A percentile compares a stretch with the other conserved stretches of the same genome.
phyloP scores from a whole-genome alignment of 345 rosid species.

The Diplotaxis tenuifolia region DNA sequence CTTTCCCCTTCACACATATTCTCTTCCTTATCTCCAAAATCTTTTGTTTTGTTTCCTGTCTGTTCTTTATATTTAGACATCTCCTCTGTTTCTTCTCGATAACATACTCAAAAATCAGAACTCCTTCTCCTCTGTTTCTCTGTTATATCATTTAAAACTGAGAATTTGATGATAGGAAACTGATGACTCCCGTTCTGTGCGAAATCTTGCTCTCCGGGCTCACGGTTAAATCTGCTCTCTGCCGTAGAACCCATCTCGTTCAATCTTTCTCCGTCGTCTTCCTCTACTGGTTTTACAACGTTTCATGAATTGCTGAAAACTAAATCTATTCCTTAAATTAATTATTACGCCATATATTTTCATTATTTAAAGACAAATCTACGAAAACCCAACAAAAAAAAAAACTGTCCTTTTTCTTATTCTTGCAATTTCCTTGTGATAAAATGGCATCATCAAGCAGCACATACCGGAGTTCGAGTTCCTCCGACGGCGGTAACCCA shows the following conservation, averaged over 20 bases:
- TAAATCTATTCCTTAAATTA: not conserved
- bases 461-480: constrained; percentile 49
- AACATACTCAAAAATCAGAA: constrained; percentile 28
- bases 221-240: constrained; percentile 72
- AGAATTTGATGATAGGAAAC: constrained; percentile 55
- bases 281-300: constrained; percentile 95
- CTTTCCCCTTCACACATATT: constrained; percentile 40
- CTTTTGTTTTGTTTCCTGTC: not conserved
- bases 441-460: constrained; percentile 70
- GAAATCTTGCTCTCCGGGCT: constrained; percentile 84
- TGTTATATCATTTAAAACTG: not conserved
- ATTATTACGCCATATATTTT: not conserved
- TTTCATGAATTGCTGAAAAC: constrained; percentile 50
- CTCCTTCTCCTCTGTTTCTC: constrained; percentile 27
- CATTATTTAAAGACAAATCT: not conserved
- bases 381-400: not conserved
- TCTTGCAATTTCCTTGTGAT: not conserved
- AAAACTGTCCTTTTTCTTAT: constrained; percentile 1
- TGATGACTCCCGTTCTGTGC: constrained; percentile 88
- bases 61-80: not conserved
- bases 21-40: constrained; percentile 26
- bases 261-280: constrained; percentile 98
- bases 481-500: constrained; percentile 52
- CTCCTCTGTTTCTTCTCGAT: constrained; percentile 26
- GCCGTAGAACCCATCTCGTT: constrained; percentile 97